These are phyloP conservation scores for Aspergillus ochraceoroseus DNA, from an alignment of 2,329 filamentous ascomycete species.

Conservation along the genomic window DNA sequence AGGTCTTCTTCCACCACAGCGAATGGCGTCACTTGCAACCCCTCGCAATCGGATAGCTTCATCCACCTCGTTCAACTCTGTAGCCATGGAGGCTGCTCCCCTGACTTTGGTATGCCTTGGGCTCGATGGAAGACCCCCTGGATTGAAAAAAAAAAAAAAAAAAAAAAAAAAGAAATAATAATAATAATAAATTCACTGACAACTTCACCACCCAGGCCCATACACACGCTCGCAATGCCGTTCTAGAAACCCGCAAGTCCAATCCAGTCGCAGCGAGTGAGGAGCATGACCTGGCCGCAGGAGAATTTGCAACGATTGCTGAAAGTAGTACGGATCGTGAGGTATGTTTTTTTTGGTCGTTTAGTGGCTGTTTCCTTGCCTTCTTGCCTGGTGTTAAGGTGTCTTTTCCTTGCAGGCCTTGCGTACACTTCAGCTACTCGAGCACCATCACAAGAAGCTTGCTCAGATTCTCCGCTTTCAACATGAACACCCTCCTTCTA, in stretches of 20 bases:
- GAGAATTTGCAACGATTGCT: conserved; percentile 81
- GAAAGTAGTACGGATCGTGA: conserved; percentile 61
- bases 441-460: conserved; percentile 79
- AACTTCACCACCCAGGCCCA: conserved; percentile 66
- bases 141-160: no score
- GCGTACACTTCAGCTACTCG: conserved; percentile 76
- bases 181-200: conserved; percentile 15
- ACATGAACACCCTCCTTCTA: conserved; percentile 46
- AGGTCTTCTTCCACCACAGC: neutral
- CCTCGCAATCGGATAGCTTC: no score
- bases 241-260: conserved; percentile 61
- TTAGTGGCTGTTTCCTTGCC: neutral
- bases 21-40: conserved; percentile 4
- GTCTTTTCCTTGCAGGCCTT: conserved; percentile 80
- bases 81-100: conserved; percentile 63
- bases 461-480: conserved; percentile 75
- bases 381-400: neutral
- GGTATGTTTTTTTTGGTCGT: conserved; percentile 34
- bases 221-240: conserved; percentile 80
- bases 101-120: conserved; percentile 56
- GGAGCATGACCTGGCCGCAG: conserved; percentile 82
- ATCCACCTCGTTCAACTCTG: neutral
- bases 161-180: no score
- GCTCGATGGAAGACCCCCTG: no score
- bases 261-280: conserved; percentile 77